Evolutionary conservation across 1,284 basidiomycete species (phyloP).

Genomic region (Psilocybe mexicana): DNA sequence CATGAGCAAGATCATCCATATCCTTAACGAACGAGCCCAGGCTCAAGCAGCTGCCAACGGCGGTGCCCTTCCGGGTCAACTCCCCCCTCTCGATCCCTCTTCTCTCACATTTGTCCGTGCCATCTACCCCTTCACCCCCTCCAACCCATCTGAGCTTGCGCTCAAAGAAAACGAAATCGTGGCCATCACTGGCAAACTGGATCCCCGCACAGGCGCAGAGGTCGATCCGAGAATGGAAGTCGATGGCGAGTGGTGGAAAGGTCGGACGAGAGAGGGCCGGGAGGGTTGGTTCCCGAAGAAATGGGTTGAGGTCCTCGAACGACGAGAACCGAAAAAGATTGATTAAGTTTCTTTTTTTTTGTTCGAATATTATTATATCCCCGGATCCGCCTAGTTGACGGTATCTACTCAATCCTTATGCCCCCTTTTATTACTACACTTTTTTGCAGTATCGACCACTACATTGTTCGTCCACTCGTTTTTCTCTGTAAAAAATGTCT

Average conservation of each 20-base stretch:
- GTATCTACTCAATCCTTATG: background rate
- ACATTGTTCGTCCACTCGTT: too few relatives aligned
- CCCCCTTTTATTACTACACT: background rate
- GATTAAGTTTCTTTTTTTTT: slow-evolving; percentile 13
- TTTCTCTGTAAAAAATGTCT: too few relatives aligned
- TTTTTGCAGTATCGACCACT: too few relatives aligned
- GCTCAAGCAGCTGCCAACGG: slow-evolving; percentile 40
- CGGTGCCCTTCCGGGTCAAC: slow-evolving; percentile 34
- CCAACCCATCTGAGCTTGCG: slow-evolving; percentile 76
- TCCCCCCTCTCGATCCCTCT: slow-evolving; percentile 70
- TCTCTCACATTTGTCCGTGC: slow-evolving; percentile 88
- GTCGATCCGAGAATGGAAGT: slow-evolving; percentile 74
- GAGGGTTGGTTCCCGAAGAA: slow-evolving; percentile 97
- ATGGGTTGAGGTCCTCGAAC: slow-evolving; percentile 78
- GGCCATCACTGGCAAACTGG: slow-evolving; percentile 85
- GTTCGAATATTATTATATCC: background rate
- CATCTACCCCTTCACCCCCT: slow-evolving; percentile 78
- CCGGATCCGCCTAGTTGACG: background rate
- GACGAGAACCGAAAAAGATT: slow-evolving; percentile 39
- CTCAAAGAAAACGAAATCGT: slow-evolving; percentile 93
- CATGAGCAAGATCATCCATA: slow-evolving; percentile 87
- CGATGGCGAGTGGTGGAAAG: slow-evolving; percentile 94
- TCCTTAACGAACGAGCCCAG: slow-evolving; percentile 72
- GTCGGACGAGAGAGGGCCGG: slow-evolving; percentile 89
- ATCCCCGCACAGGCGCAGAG: slow-evolving; percentile 68